phyloP scores from a whole-genome alignment of 176 grass and related monocot species.

The Dactylis glomerata region DNA sequence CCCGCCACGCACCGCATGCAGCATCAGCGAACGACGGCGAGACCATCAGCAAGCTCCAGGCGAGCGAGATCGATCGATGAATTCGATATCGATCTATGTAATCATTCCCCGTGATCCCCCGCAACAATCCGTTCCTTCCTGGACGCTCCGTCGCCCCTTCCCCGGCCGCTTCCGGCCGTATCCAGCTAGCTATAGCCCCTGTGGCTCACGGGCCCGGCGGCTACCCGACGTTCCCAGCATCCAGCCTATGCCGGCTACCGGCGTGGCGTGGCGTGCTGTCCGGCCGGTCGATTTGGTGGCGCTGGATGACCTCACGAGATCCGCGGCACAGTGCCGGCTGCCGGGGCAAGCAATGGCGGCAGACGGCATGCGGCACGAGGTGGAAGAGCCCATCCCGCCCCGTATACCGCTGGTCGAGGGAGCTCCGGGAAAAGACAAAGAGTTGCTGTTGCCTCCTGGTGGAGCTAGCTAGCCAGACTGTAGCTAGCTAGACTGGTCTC shows the following conservation, averaged over 20 bases:
- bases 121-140: not conserved
- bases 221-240: not conserved
- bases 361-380: not conserved
- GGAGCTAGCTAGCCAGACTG: not conserved
- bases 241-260: not conserved
- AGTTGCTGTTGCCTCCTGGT: not conserved
- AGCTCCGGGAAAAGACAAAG: not conserved
- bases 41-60: no score
- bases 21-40: not conserved
- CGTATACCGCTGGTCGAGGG: not conserved
- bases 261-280: not conserved
- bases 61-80: no score
- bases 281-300: not conserved
- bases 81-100: no score
- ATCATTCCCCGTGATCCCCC: no score
- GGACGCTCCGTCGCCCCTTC: not conserved
- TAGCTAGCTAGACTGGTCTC: not conserved
- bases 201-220: not conserved
- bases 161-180: not conserved
- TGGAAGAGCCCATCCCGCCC: not conserved
- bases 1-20: not conserved
- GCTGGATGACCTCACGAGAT: constrained; percentile 28
- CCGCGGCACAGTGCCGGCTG: constrained; percentile 26
- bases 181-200: not conserved
- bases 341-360: not conserved